phyloP scores from a whole-genome alignment of 176 grass and related monocot species.

The Aegilops umbellulata region DNA sequence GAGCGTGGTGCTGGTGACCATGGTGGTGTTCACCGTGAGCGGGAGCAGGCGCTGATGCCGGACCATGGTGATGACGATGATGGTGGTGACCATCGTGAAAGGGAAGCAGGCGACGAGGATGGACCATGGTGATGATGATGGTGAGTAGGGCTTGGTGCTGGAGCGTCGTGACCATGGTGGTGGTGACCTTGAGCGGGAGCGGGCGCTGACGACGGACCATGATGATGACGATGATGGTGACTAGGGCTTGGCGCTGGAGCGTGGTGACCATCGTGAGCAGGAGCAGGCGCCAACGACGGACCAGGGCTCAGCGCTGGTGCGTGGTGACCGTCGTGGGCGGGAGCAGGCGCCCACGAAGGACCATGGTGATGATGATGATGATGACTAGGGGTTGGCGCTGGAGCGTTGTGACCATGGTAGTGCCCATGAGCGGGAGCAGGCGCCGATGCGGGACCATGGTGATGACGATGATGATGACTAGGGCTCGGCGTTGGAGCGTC shows the following conservation, averaged over 20 bases:
- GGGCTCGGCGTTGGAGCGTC: not conserved
- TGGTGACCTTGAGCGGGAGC: not conserved
- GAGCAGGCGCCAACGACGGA: not conserved
- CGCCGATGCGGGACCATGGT: no score
- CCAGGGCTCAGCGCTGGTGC: not conserved
- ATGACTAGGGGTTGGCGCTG: no score
- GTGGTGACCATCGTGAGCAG: not conserved
- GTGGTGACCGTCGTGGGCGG: fast-evolving
- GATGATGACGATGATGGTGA: not conserved
- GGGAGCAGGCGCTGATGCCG: no score
- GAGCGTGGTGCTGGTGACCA: not conserved
- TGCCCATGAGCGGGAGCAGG: not conserved
- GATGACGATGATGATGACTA: no score
- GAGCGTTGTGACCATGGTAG: not conserved
- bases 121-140: not conserved
- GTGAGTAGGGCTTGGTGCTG: no score
- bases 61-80: no score
- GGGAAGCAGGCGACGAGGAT: no score
- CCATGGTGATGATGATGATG: no score
- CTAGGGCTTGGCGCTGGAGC: not conserved
- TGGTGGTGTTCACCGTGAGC: not conserved
- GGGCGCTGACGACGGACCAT: not conserved
- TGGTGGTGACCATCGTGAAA: no score
- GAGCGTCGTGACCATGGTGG: not conserved
- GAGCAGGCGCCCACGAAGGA: not conserved